Conservation (phyloP, 805 yeast genomes). For the Saturnispora sanitii region DNA sequence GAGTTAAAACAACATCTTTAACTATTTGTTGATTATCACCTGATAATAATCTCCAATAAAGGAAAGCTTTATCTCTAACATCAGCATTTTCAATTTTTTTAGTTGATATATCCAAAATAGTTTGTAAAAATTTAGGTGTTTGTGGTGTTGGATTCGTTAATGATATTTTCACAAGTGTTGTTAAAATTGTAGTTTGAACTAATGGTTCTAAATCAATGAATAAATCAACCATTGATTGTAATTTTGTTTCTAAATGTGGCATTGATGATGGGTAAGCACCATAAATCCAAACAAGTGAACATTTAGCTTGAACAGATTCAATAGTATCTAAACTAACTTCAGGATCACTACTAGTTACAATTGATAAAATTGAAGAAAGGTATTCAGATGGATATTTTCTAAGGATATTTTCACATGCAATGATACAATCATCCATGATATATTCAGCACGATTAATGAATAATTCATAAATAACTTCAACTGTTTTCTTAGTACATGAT, state of each 20-base stretch:
- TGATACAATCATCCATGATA: slow-evolving; percentile 48
- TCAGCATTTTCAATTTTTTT: slow-evolving; percentile 62
- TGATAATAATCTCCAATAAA: slow-evolving; percentile 63
- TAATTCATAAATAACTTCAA: slow-evolving; percentile 50
- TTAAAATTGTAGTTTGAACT: slow-evolving; percentile 50
- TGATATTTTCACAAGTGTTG: slow-evolving; percentile 52
- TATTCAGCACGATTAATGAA: slow-evolving; percentile 56
- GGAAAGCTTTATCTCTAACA: slow-evolving; percentile 69
- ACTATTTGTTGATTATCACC: slow-evolving; percentile 30
- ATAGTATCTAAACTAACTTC: slow-evolving; percentile 37
- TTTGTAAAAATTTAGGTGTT: slow-evolving; percentile 40
- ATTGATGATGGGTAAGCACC: slow-evolving; percentile 63
- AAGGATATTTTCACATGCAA: slow-evolving; percentile 53
- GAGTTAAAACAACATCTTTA: slow-evolving; percentile 45
- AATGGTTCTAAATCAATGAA: slow-evolving; percentile 51
- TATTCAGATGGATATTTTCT: slow-evolving; percentile 54
- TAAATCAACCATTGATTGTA: slow-evolving; percentile 37
- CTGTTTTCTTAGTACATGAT: slow-evolving; percentile 42
- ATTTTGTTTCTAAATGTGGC: slow-evolving; percentile 38
- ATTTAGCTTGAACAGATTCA: slow-evolving; percentile 40
- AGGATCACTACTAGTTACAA: slow-evolving; percentile 26
- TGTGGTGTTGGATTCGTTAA: slow-evolving; percentile 25
- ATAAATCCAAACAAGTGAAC: slow-evolving; percentile 58
- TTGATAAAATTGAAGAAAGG: slow-evolving; percentile 44
- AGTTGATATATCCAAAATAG: slow-evolving; percentile 52